Evolutionary conservation across 208 protist species (phyloP).

Genomic region (Strigomonas oncopelti): DNA sequence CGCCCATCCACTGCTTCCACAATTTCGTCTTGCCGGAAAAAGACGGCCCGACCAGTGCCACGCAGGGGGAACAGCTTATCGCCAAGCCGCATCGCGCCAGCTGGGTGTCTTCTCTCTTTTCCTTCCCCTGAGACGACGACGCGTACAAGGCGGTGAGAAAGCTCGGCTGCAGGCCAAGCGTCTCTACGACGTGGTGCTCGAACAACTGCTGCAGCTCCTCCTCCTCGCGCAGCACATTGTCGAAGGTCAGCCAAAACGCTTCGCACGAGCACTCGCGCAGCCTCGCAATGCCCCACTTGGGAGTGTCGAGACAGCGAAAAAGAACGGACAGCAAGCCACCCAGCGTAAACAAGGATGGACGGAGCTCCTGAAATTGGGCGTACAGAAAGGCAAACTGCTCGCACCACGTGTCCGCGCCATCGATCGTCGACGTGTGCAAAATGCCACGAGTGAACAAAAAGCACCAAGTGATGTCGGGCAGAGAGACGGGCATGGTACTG

Average conservation of each 20-base stretch:
- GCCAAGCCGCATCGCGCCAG: constrained; percentile 36
- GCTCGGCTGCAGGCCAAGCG: not conserved
- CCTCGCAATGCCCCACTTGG: not conserved
- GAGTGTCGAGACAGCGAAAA: not conserved
- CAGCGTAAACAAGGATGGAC: not conserved
- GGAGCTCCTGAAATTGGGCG: constrained; percentile 4
- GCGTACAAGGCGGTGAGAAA: not conserved
- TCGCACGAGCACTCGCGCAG: not conserved
- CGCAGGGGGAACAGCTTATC: constrained; percentile 46
- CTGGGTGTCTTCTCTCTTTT: too few species aligned
- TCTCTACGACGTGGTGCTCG: constrained; percentile 42
- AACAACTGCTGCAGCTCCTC: constrained; percentile 32
- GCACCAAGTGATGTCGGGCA: constrained; percentile 33
- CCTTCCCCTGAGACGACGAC: too few species aligned
- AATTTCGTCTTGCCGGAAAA: constrained; percentile 73
- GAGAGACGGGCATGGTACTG: constrained; percentile 27
- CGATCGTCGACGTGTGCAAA: constrained; percentile 12
- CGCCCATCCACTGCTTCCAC: constrained; percentile 59
- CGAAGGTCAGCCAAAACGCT: not conserved
- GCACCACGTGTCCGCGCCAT: not conserved
- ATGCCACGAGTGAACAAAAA: constrained; percentile 49
- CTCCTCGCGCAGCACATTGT: not conserved
- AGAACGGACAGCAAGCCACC: constrained; percentile 1
- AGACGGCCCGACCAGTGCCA: constrained; percentile 55
- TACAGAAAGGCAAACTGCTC: not conserved